phyloP scores from a whole-genome alignment of 2,329 filamentous ascomycete genomes.

The Phoma sp. region DNA sequence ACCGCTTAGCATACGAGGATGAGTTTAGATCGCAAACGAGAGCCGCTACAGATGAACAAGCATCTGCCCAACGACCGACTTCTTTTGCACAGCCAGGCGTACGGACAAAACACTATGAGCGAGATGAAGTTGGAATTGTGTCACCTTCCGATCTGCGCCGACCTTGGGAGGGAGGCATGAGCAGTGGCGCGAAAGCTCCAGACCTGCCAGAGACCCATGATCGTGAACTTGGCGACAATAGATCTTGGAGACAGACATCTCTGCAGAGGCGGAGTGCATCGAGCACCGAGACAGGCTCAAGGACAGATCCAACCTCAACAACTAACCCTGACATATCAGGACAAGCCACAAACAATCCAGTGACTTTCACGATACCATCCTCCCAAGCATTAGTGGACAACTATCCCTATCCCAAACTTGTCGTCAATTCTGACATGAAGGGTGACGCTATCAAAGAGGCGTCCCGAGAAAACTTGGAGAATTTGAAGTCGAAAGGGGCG shows the following conservation, averaged over 20 bases:
- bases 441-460: background rate
- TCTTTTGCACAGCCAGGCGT: constrained; percentile 24
- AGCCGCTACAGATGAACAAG: background rate
- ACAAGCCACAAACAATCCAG: background rate
- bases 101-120: constrained; percentile 23
- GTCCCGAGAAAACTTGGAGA: background rate
- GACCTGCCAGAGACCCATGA: background rate
- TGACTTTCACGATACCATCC: constrained; percentile 10
- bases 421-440: background rate
- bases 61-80: constrained; percentile 4
- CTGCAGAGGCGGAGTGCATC: constrained; percentile 20
- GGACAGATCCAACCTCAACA: background rate
- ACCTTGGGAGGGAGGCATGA: constrained; percentile 21
- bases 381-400: constrained; percentile 13
- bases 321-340: background rate
- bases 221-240: constrained; percentile 3
- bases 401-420: constrained; percentile 5
- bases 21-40: background rate
- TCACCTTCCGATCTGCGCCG: constrained; percentile 44
- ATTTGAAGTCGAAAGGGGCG: background rate
- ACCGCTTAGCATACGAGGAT: no score
- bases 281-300: background rate
- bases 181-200: no score
- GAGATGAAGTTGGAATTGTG: constrained; percentile 27
- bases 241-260: constrained; percentile 36